Evolutionary conservation across 257 asterid species (phyloP), one percentile per base, ranked within the genome.

Genomic region (Solanum paucissectum): DNA sequence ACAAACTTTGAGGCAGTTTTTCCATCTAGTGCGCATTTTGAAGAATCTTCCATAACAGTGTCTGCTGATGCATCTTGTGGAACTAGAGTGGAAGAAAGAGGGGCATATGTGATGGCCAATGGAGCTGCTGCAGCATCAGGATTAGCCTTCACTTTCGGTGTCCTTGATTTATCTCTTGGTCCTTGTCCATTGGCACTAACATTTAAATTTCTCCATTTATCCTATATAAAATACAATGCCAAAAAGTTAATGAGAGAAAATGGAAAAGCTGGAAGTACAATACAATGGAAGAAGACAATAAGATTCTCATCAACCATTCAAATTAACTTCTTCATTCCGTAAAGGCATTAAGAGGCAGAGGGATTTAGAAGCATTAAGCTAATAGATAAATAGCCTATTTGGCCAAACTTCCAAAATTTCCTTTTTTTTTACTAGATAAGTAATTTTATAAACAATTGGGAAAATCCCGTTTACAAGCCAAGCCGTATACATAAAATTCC

Each of bases 171-270:
- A 16, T 93, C 98, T 89, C 95, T 93, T 18, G 95, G 89, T 3
- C 91, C 93, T 90, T 89, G 93, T 55, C 95, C 98, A 91, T 86
- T 94, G 71, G 97, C 96, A 76, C 92, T 89, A 18, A 93, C 97
- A 84, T 92, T 94, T 92, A 96, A 90, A 90, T 96, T 96, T 87
- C 99, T 89, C 98, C 98, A 96, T 89, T 96, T 96, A 93, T 96
- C 98, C 99, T 95, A 88, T 29, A 36, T 29, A 87, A 60, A 88
- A 14, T 44, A 33, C 9, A 4, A 7, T 4, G 62, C 64, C 84
- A 79, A 29, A 34, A 79, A 25, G 62, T 34, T 60, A 27, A 37
- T 20, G 86, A 49, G 46, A 27, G 12, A 68, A 34, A 81, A 3
- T 62, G 55, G 7, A 23, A 72, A 49, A 6, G 21, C 34, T 16